These are phyloP conservation scores for Colletotrichum graminicola DNA, from an alignment of 2,329 filamentous ascomycete species.

Conservation along the genomic window DNA sequence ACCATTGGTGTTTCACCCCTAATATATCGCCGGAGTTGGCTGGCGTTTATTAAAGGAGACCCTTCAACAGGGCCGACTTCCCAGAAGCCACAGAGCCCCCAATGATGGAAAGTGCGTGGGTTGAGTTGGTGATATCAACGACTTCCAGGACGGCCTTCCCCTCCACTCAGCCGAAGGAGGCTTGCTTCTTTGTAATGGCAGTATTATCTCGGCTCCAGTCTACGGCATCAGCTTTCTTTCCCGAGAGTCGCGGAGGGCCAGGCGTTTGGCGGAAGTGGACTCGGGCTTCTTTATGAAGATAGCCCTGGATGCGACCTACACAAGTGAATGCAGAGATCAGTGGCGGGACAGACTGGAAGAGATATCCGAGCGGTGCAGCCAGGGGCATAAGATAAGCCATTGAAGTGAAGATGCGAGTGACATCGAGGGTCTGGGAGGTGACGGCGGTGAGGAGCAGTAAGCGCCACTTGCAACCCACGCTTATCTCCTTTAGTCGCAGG, in stretches of 20 bases:
- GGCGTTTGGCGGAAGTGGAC: slow-evolving; percentile 34
- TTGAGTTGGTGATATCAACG: slow-evolving; percentile 50
- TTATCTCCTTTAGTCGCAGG: slow-evolving; percentile 52
- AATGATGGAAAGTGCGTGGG: slow-evolving; percentile 51
- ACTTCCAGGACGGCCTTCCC: slow-evolving; percentile 46
- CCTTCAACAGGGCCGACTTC: slow-evolving; percentile 56
- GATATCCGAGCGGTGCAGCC: slow-evolving; percentile 46
- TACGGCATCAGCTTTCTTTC: not conserved
- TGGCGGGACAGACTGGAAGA: slow-evolving; percentile 51
- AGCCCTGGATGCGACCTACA: slow-evolving; percentile 52
- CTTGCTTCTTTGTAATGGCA: slow-evolving; percentile 32
- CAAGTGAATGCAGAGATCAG: slow-evolving; percentile 51
- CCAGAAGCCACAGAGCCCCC: slow-evolving; percentile 56
- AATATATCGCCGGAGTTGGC: slow-evolving; percentile 40
- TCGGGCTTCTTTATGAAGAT: slow-evolving; percentile 50
- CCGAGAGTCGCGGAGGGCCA: not conserved
- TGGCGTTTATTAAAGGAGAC: slow-evolving; percentile 49
- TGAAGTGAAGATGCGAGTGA: slow-evolving; percentile 50
- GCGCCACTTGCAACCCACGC: slow-evolving; percentile 47
- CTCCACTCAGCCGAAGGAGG: slow-evolving; percentile 50
- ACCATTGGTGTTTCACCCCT: slow-evolving; percentile 14
- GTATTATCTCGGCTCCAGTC: not conserved
- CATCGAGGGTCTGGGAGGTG: slow-evolving; percentile 45
- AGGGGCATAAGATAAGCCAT: slow-evolving; percentile 53
- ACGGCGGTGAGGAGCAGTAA: slow-evolving; percentile 44